Evolutionary conservation across 2,329 filamentous ascomycete species (phyloP).

Genomic region (Cyphellophora attinorum): DNA sequence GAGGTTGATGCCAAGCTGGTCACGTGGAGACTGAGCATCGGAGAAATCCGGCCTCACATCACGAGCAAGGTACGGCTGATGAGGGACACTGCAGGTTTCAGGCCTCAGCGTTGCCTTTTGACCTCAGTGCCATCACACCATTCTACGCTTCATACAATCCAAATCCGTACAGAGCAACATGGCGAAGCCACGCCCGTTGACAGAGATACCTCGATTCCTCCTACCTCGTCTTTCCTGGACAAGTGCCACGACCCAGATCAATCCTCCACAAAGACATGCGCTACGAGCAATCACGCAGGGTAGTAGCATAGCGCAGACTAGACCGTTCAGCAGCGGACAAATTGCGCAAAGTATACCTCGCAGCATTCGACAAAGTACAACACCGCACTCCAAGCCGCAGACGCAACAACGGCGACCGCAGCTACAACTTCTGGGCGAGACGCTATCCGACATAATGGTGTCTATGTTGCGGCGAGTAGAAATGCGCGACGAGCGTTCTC

Average conservation of each 20-base stretch:
- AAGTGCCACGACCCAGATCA: conserved; percentile 11
- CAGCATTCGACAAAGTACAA: conserved; percentile 2
- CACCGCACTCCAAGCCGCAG: conserved; percentile 3
- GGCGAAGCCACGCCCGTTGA: conserved; percentile 31
- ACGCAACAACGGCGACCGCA: conserved; percentile 6
- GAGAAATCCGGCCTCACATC: no score
- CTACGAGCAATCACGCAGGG: conserved; percentile 6
- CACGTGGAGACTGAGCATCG: no score
- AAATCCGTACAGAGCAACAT: conserved; percentile 18
- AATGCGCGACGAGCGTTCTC: conserved; percentile 38
- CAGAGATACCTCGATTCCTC: conserved; percentile 33
- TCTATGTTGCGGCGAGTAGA: conserved; percentile 35
- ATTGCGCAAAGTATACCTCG: conserved; percentile 3
- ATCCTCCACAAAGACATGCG: conserved; percentile 6
- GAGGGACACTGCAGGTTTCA: no score
- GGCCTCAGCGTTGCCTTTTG: no score
- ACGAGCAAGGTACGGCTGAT: no score
- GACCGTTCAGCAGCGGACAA: conserved; percentile 2
- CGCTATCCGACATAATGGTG: conserved; percentile 36
- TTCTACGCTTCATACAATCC: no score
- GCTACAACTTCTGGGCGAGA: conserved; percentile 5
- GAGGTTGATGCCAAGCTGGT: no score
- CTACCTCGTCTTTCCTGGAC: conserved; percentile 34
- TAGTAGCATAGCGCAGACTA: conserved; percentile 3
- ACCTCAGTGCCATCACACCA: no score